Evolutionary conservation across 805 yeast genomes (phyloP).

Genomic region (Myxozyma neotropica): DNA sequence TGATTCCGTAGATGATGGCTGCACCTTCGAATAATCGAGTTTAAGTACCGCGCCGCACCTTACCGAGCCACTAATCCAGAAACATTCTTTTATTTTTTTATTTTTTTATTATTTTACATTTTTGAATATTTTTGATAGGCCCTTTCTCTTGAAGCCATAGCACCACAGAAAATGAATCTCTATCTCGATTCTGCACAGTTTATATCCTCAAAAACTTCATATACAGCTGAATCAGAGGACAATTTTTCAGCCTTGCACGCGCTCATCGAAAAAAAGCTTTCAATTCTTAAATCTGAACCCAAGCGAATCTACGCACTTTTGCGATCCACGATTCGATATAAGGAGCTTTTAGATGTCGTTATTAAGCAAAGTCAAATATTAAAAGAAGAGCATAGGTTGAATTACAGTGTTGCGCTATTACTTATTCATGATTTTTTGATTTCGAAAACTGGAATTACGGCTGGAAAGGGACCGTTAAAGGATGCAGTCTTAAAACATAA

Average conservation of each 20-base stretch:
- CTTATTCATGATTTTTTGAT: slow-evolving; percentile 81
- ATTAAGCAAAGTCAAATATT: slow-evolving; percentile 51
- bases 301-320: slow-evolving; percentile 86
- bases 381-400: slow-evolving; percentile 48
- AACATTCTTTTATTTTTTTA: not conserved
- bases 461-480: slow-evolving; percentile 85
- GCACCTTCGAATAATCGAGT: too few relatives aligned
- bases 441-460: slow-evolving; percentile 76
- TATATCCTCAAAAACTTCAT: slow-evolving; percentile 19
- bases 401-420: slow-evolving; percentile 58
- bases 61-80: too few relatives aligned
- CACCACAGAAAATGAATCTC: slow-evolving; percentile 27
- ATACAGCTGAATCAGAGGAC: not conserved
- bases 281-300: slow-evolving; percentile 60
- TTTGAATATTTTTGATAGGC: not conserved
- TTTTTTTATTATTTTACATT: not conserved
- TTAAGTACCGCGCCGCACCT: too few relatives aligned
- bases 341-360: slow-evolving; percentile 61
- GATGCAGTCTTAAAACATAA: slow-evolving; percentile 77
- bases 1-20: too few relatives aligned
- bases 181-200: slow-evolving; percentile 33
- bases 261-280: slow-evolving; percentile 1
- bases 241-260: slow-evolving; percentile 12
- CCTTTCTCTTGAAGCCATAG: not conserved
- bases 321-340: slow-evolving; percentile 72